Conservation (phyloP, 768 basidiomycete species). For the Pleurotus giganteus region DNA sequence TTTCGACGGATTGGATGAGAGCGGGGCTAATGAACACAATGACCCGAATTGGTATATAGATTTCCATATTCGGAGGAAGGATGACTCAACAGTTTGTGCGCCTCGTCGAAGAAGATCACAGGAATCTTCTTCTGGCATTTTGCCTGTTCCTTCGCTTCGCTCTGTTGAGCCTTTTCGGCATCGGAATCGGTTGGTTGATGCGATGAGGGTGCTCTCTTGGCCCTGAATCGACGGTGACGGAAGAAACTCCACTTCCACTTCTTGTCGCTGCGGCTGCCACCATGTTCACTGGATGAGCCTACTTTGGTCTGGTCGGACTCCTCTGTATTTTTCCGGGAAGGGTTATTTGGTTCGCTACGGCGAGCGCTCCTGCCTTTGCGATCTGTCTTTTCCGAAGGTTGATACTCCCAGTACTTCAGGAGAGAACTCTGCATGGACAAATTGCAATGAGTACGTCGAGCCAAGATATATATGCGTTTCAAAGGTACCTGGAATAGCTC, state of each 20-base stretch:
- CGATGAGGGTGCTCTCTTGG: background rate
- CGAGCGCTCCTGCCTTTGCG: conserved; percentile 21
- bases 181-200: conserved; percentile 13
- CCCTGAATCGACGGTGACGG: background rate
- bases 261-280: background rate
- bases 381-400: conserved; percentile 34
- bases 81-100: conserved; percentile 67
- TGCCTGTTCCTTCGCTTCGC: conserved; percentile 29
- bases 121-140: conserved; percentile 64
- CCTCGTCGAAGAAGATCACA: conserved; percentile 82
- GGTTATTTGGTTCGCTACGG: conserved; percentile 27
- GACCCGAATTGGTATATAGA: background rate
- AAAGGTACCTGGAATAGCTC: conserved; percentile 79
- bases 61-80: background rate
- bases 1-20: conserved; percentile 71
- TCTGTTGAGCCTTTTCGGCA: conserved; percentile 29
- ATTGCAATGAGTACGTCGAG: background rate
- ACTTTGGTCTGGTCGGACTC: conserved; percentile 10
- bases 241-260: conserved; percentile 10
- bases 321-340: conserved; percentile 14
- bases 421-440: conserved; percentile 52
- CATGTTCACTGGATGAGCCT: background rate
- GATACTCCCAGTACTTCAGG: conserved; percentile 71
- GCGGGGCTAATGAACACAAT: conserved; percentile 47
- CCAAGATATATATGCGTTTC: conserved; percentile 12